These are phyloP conservation scores for Colletotrichum trifolii DNA, from an alignment of 2,329 filamentous ascomycete genomes.

Conservation along the genomic window DNA sequence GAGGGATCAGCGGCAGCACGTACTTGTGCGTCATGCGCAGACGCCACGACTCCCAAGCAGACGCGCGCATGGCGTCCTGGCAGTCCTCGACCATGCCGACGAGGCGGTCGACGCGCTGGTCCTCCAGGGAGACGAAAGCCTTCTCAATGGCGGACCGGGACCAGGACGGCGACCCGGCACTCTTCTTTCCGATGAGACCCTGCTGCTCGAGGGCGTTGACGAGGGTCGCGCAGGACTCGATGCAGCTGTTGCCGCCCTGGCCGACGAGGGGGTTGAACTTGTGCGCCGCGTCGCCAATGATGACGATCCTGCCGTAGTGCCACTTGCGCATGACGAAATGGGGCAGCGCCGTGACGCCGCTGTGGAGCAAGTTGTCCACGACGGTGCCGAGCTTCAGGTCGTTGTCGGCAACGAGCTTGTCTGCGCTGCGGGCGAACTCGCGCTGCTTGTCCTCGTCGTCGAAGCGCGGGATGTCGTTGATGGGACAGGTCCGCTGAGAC, in stretches of 20 bases:
- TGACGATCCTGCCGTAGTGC: conserved; percentile 45
- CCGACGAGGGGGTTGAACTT: conserved; percentile 47
- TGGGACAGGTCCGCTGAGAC: conserved; percentile 14
- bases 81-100: conserved; percentile 23
- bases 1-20: conserved; percentile 13
- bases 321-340: conserved; percentile 40
- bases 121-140: conserved; percentile 21
- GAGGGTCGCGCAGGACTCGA: conserved; percentile 42
- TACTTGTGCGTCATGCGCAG: conserved; percentile 21
- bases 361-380: conserved; percentile 16
- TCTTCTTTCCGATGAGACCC: background rate
- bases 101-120: conserved; percentile 14
- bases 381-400: conserved; percentile 13
- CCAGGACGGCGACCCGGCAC: conserved; percentile 1
- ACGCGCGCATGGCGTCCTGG: conserved; percentile 30
- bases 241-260: conserved; percentile 44
- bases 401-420: conserved; percentile 5
- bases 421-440: conserved; percentile 17
- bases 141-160: background rate
- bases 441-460: conserved; percentile 23
- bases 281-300: conserved; percentile 48
- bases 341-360: conserved; percentile 31
- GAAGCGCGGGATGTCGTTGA: conserved; percentile 27
- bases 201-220: conserved; percentile 39
- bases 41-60: conserved; percentile 22